Evolutionary conservation across 2,329 filamentous ascomycete species (phyloP).

Genomic region (Monilinia aucupariae): DNA sequence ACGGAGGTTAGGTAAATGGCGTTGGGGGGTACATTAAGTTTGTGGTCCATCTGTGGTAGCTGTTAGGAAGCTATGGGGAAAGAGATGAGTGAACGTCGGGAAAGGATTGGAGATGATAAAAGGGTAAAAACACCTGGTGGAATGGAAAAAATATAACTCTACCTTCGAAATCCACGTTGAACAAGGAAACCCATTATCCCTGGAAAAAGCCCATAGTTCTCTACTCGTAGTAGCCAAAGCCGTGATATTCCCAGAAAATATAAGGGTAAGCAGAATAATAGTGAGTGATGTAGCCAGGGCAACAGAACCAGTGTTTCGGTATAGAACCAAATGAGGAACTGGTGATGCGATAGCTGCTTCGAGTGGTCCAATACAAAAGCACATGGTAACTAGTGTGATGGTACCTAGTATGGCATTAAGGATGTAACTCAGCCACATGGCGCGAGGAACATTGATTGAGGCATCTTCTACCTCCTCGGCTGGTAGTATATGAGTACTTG

Average conservation of each 20-base stretch:
- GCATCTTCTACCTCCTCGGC: constrained; percentile 47
- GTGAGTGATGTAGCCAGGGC: constrained; percentile 44
- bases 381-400: constrained; percentile 35
- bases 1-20: constrained; percentile 27
- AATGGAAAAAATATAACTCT: not conserved
- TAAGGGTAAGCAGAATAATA: constrained; percentile 39
- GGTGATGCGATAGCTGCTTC: constrained; percentile 42
- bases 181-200: constrained; percentile 24
- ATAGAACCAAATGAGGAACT: constrained; percentile 38
- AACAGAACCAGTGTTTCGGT: constrained; percentile 40
- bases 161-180: constrained; percentile 39
- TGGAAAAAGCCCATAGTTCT: constrained; percentile 41
- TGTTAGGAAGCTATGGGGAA: not conserved
- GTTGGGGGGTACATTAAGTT: constrained; percentile 29
- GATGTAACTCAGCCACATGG: constrained; percentile 43
- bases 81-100: not conserved
- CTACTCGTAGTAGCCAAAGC: constrained; percentile 36
- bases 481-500: not conserved
- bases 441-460: constrained; percentile 42
- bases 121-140: too few relatives aligned
- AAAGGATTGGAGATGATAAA: not conserved
- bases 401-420: constrained; percentile 46
- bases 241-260: constrained; percentile 39
- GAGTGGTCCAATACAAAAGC: constrained; percentile 36
- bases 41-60: constrained; percentile 32